Conservation (phyloP, 1,284 basidiomycete genomes). For the Nidula niveotomentosa region DNA sequence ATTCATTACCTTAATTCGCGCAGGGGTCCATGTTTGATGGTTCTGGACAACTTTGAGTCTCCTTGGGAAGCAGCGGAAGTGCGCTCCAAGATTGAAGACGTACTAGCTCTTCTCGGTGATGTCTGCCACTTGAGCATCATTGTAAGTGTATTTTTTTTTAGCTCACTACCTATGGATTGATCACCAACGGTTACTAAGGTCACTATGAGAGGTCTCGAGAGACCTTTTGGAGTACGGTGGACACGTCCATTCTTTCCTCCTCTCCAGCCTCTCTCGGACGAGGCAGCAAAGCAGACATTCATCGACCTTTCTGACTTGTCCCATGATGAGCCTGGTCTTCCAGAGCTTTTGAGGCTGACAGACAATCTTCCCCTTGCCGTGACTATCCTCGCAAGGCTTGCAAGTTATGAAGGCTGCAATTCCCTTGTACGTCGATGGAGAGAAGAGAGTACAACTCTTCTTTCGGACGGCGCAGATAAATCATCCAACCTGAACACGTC, state of each 20-base stretch:
- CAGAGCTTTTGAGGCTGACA: neutral
- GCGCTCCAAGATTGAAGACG: no score
- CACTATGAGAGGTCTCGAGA: neutral
- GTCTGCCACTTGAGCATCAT: neutral
- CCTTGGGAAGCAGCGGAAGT: neutral
- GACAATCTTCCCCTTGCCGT: slow-evolving; percentile 1
- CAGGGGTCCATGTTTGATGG: neutral
- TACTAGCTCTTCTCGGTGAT: neutral
- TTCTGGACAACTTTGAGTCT: neutral
- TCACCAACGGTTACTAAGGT: neutral
- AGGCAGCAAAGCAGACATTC: neutral
- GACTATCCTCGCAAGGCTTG: slow-evolving; percentile 2
- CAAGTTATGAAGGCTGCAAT: neutral
- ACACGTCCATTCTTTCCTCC: neutral
- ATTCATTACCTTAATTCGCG: neutral
- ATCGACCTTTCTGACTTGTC: neutral
- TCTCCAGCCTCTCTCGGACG: neutral
- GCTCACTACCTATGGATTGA: neutral
- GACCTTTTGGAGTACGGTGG: neutral
- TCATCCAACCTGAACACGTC: neutral
- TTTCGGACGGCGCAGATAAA: neutral
- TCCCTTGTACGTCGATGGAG: neutral
- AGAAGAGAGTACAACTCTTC: neutral
- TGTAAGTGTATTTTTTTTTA: neutral
- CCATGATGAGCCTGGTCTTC: neutral